phyloP scores from a whole-genome alignment of 2,329 filamentous ascomycete genomes.

The Scedosporium aurantiacum region DNA sequence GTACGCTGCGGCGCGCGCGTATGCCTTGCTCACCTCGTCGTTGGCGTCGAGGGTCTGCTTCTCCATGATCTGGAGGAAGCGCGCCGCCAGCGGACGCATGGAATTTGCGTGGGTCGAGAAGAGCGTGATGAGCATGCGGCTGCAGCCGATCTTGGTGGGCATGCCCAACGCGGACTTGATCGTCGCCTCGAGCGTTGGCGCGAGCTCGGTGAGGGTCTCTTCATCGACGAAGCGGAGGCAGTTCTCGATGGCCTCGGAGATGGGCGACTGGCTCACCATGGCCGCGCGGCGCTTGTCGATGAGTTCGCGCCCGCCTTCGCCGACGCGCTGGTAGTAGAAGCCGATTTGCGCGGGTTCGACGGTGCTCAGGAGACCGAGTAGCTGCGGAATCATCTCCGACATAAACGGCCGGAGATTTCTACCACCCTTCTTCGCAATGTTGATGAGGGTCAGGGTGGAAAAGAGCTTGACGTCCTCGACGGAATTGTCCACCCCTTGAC shows the following conservation, averaged over 20 bases:
- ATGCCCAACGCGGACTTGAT: conserved; percentile 83
- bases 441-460: conserved; percentile 69
- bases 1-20: conserved; percentile 79
- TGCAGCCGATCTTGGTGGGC: conserved; percentile 87
- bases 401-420: conserved; percentile 69
- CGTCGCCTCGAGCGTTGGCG: conserved; percentile 60
- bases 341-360: conserved; percentile 85
- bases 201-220: conserved; percentile 62
- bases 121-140: conserved; percentile 71
- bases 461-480: conserved; percentile 82
- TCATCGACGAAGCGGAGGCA: conserved; percentile 77
- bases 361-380: conserved; percentile 73
- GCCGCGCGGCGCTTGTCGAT: conserved; percentile 80
- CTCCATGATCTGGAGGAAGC: conserved; percentile 66
- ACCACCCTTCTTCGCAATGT: conserved; percentile 85
- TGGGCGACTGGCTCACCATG: conserved; percentile 72
- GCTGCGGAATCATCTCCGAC: conserved; percentile 66
- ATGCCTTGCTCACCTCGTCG: conserved; percentile 82
- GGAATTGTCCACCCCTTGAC: conserved; percentile 78
- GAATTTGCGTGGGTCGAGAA: conserved; percentile 68
- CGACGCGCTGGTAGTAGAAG: conserved; percentile 82
- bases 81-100: conserved; percentile 63
- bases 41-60: conserved; percentile 84
- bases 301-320: conserved; percentile 76
- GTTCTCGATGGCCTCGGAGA: conserved; percentile 86